phyloP scores from a whole-genome alignment of 371 early-diverging fungal species.

The Saksenaea oblongispora region DNA sequence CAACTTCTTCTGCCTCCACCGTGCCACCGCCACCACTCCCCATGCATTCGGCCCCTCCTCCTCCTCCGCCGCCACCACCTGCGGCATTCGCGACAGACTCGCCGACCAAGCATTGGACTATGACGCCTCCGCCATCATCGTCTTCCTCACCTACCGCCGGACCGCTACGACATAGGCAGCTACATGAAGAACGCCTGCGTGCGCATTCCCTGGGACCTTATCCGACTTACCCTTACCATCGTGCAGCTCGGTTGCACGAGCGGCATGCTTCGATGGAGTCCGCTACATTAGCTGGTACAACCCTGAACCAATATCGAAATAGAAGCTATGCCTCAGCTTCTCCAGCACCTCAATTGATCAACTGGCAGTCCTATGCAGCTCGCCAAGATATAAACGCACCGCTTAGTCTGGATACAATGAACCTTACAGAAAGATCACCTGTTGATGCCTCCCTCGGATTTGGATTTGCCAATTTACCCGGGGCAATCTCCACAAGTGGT shows the following conservation, averaged over 20 bases:
- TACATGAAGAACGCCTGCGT: conserved; percentile 24
- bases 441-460: background rate
- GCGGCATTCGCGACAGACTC: background rate
- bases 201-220: conserved; percentile 46
- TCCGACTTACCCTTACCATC: conserved; percentile 23
- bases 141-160: conserved; percentile 29
- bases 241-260: conserved; percentile 13
- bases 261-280: conserved; percentile 7
- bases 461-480: background rate
- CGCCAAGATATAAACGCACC: background rate
- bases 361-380: background rate
- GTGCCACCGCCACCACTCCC: conserved; percentile 14
- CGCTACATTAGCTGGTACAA: background rate
- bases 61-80: conserved; percentile 23
- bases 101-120: conserved; percentile 1
- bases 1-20: background rate
- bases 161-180: conserved; percentile 14
- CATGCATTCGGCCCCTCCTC: conserved; percentile 17
- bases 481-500: background rate
- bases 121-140: conserved; percentile 28
- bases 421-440: background rate
- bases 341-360: conserved; percentile 4
- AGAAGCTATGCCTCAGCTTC: conserved; percentile 22
- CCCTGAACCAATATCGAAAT: conserved; percentile 12
- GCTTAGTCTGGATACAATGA: background rate